Conservation (phyloP, 805 yeast species). For the Spathaspora arborariae region DNA sequence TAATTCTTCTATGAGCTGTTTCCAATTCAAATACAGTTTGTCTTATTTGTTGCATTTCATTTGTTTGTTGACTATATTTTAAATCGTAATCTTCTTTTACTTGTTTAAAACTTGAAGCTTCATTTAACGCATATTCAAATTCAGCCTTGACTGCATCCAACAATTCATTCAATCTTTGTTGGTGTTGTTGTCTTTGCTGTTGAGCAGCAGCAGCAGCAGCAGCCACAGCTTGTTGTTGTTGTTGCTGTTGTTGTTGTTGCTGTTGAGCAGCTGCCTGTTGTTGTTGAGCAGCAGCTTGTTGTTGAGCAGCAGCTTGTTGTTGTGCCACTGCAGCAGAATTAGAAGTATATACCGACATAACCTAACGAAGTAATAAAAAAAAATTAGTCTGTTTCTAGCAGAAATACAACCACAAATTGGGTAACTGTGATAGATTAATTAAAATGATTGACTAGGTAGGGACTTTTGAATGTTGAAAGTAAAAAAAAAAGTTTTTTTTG, state of each 20-base stretch:
- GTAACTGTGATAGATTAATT: neutral
- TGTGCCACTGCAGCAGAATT: constrained; percentile 26
- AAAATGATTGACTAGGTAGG: neutral
- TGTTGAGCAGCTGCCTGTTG: constrained; percentile 23
- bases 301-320: constrained; percentile 7
- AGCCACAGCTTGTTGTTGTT: constrained; percentile 19
- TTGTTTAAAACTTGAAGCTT: constrained; percentile 79
- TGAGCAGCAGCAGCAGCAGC: constrained; percentile 5
- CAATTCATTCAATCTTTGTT: constrained; percentile 63
- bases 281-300: constrained; percentile 21
- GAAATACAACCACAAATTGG: neutral
- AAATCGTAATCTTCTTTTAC: constrained; percentile 92
- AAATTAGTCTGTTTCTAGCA: neutral
- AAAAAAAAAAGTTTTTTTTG: neutral
- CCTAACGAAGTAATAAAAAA: neutral
- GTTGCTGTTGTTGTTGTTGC: constrained; percentile 23
- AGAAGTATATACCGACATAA: constrained; percentile 34
- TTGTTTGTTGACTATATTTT: constrained; percentile 86
- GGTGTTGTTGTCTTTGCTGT: constrained; percentile 38
- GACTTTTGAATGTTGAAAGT: neutral
- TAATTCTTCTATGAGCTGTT: constrained; percentile 89
- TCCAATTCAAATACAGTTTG: constrained; percentile 93
- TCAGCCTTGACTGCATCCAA: constrained; percentile 91
- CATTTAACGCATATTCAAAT: constrained; percentile 78
- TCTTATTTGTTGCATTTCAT: constrained; percentile 89